Evolutionary conservation across 306 rosid genomes (phyloP), one percentile per base, ranked within the genome.

Genomic region (Casuarina cunninghamiana): DNA sequence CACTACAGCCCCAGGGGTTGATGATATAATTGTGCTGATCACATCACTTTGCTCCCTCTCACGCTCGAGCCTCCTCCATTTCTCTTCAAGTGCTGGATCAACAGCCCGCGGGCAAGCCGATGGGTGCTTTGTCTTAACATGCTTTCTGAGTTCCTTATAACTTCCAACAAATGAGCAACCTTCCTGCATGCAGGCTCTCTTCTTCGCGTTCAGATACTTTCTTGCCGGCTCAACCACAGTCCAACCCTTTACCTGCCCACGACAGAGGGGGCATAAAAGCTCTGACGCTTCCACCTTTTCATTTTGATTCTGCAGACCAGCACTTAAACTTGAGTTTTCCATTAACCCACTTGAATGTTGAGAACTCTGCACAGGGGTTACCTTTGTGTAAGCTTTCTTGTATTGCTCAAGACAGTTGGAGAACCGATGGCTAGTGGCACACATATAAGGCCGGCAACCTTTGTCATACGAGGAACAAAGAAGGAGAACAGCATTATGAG

Each of bases 361-460:
- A 69, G 89, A 77, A 85, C 55, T 89, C 78, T 78, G 87, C 75
- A 82, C 82, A 75, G 94, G 76, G 72, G 86, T 71, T 38, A 62
- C 84, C 82, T 91, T 93, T 16, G 99, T 90, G 79, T 89, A 91
- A 10, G 96, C 96, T 81, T 91, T 95, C 88, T 95, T 84, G 84
- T 93, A 95, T 76, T 95, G 99, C 61, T 95, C 98, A 61, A 95
- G 94, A 85, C 97, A 95, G 81, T 95, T 95, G 72, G 98, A 93
- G 86, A 80, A 95, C 66, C 96, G 97, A 76, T 80, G 86, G 73
- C 96, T 89, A 58, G 99, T 95, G 48, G 98, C 96, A 85, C 99
- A 95, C 97, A 95, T 95, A 80, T 91, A 95, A 53, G 99, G 94
- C 77, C 97, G 97, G 75, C 99, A 95, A 48, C 99, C 99, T 86